Evolutionary conservation across 306 rosid species (phyloP).

Genomic region (Rubus idaeus): DNA sequence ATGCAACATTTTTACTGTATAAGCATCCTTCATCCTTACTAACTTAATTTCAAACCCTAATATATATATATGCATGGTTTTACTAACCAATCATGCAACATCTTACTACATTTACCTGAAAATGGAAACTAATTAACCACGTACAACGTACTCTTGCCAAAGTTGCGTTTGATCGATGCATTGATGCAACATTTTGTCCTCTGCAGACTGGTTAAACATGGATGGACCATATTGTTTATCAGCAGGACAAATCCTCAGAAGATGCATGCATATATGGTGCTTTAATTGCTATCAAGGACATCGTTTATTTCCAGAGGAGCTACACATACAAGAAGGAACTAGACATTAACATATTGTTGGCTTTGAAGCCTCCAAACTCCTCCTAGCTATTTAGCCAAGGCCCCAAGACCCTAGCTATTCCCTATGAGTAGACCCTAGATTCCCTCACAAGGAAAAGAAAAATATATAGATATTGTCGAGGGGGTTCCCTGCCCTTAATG

Average conservation of each 20-base stretch:
- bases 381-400: conserved; percentile 10
- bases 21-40: too few species aligned
- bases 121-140: too few species aligned
- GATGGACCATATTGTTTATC: conserved; percentile 32
- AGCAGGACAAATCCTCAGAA: conserved; percentile 46
- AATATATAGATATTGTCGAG: conserved; percentile 24
- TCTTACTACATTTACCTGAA: too few species aligned
- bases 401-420: conserved; percentile 21
- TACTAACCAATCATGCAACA: too few species aligned
- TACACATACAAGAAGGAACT: neutral
- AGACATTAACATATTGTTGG: conserved; percentile 18
- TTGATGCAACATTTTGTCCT: conserved; percentile 14
- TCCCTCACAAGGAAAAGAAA: conserved; percentile 34
- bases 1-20: too few species aligned
- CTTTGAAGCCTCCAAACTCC: conserved; percentile 34
- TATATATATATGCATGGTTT: too few species aligned
- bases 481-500: conserved; percentile 18
- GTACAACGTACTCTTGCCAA: neutral
- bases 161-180: neutral
- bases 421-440: conserved; percentile 45
- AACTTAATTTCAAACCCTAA: too few species aligned
- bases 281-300: conserved; percentile 47
- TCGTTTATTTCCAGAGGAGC: conserved; percentile 18
- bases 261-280: conserved; percentile 32
- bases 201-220: conserved; percentile 28